Evolutionary conservation across 2,329 filamentous ascomycete species (phyloP), one percentile per base, ranked within the genome.

Genomic region (Albifimbria verrucaria): DNA sequence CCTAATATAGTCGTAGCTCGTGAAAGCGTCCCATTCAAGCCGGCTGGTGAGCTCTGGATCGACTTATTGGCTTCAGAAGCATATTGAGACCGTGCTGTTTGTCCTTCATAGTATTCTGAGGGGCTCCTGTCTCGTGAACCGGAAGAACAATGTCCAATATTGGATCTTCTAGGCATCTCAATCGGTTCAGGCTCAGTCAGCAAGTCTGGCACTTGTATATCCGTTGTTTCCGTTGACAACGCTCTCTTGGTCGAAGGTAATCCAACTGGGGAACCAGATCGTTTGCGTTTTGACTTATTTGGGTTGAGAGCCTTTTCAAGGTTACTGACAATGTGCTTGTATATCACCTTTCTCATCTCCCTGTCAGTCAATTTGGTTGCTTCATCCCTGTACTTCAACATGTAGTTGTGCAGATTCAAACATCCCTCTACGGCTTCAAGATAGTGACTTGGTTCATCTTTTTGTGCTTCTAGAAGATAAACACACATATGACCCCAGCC

Each of bases 231-330:
- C n/a, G 5, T 43, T 2, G 41, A 43, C n/a, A 21, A 43, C 2
- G 41, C n/a, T n/a, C 17, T 42, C 39, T 43, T 43, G 22, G 41
- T 21, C n/a, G n/a, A 18, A 2, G 10, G 41, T 2, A 12, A 9
- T 2, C 22, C 10, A 21, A 21, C 10, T 9, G 5, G 18, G 11
- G 10, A 10, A 15, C 22, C 41, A 10, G 41, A 43, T 17, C 52
- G 52, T 18, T 52, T 52, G n/a, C 52, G 36, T 42, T 54, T 54
- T 1, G 46, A 44, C 9, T 24, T 20, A 7, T 52, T 45, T 1
- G 52, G 52, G 12, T 52, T 47, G n/a, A 54, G 49, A 22, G 45
- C 52, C 12, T 47, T 39, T 44, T 54, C 52, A 5, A 54, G 44
- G 4, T 54, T 52, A 17, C 18, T 26, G 20, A 54, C 52, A 9